Conservation (phyloP, 768 basidiomycete species). For the Grammothele lineata region DNA sequence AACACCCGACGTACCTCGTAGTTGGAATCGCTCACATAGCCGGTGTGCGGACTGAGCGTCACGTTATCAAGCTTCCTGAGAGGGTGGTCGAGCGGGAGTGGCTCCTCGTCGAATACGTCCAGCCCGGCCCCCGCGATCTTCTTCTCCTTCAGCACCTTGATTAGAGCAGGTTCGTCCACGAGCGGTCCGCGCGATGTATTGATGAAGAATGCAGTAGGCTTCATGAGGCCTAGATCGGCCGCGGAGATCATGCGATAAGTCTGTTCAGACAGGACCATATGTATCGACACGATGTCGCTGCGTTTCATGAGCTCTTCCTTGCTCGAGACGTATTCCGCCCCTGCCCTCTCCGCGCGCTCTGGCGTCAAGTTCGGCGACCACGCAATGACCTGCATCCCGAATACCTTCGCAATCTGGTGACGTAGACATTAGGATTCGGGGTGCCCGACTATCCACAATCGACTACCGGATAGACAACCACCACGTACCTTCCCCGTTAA, state of each 20-base stretch:
- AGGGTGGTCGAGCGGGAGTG: conserved; percentile 55
- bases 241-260: conserved; percentile 47
- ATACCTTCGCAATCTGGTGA: conserved; percentile 50
- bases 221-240: conserved; percentile 49
- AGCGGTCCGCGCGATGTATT: conserved; percentile 67
- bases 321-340: conserved; percentile 42
- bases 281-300: conserved; percentile 60
- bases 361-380: conserved; percentile 66
- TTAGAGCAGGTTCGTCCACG: conserved; percentile 53
- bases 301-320: conserved; percentile 50
- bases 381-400: conserved; percentile 54
- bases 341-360: conserved; percentile 48
- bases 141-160: conserved; percentile 42
- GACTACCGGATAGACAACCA: background rate
- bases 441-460: too few species aligned
- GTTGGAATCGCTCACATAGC: conserved; percentile 48
- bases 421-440: background rate
- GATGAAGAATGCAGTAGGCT: conserved; percentile 53
- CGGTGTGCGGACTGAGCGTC: conserved; percentile 58
- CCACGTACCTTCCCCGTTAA: conserved; percentile 43
- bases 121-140: conserved; percentile 56
- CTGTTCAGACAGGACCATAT: conserved; percentile 50
- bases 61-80: conserved; percentile 48
- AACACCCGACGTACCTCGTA: conserved; percentile 38
- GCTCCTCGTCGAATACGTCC: conserved; percentile 66